Conservation (phyloP, 2,329 filamentous ascomycete genomes). For the Diaporthe batatas region DNA sequence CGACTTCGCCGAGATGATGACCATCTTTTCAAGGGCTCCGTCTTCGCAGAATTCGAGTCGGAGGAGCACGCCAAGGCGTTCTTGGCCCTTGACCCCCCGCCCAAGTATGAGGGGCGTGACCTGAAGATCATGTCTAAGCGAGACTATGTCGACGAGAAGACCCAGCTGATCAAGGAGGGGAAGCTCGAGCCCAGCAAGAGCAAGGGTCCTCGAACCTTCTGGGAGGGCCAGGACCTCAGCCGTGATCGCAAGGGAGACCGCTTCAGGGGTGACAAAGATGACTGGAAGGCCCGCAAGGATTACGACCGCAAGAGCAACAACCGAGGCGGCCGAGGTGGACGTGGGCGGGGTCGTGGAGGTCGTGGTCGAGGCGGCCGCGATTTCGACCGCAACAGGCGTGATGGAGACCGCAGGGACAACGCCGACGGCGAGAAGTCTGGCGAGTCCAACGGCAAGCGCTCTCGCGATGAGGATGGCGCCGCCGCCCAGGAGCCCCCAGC, state of each 20-base stretch:
- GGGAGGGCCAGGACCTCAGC: slow-evolving; percentile 59
- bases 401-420: slow-evolving; percentile 45
- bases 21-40: slow-evolving; percentile 91
- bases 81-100: slow-evolving; percentile 81
- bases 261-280: slow-evolving; percentile 61
- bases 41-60: slow-evolving; percentile 91
- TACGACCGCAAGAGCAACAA: slow-evolving; percentile 73
- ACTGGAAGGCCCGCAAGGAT: slow-evolving; percentile 76
- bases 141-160: slow-evolving; percentile 86
- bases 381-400: slow-evolving; percentile 56
- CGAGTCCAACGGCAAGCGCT: slow-evolving; percentile 64
- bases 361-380: slow-evolving; percentile 60
- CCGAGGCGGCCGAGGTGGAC: slow-evolving; percentile 59
- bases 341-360: slow-evolving; percentile 55
- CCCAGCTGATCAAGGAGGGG: slow-evolving; percentile 77
- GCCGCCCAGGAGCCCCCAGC: slow-evolving; percentile 61
- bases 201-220: slow-evolving; percentile 58
- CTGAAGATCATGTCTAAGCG: slow-evolving; percentile 89
- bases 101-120: slow-evolving; percentile 85
- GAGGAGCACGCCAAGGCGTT: slow-evolving; percentile 86
- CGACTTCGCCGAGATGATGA: slow-evolving; percentile 84
- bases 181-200: slow-evolving; percentile 71
- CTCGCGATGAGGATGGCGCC: slow-evolving; percentile 64
- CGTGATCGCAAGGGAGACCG: slow-evolving; percentile 55
- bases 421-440: slow-evolving; percentile 53